Base-by-base conservation (phyloP, 2,329 filamentous ascomycete genomes). In the Cercospora canescens region DNA sequence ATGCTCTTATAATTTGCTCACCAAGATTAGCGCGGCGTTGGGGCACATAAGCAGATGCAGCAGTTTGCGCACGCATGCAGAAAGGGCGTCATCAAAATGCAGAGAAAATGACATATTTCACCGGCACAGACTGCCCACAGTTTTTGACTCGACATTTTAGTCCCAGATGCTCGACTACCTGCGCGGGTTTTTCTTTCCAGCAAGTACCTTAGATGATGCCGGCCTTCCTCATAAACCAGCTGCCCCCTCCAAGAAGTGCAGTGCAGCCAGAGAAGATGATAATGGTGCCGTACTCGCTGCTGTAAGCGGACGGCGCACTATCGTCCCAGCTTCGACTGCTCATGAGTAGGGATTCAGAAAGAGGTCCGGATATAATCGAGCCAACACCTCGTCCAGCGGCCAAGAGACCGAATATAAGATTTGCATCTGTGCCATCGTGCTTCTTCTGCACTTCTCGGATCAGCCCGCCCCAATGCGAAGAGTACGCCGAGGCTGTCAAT, bases 341-440 rank as follows among this genome's bases (percentile, higher is more conserved):
- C 30, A 73, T 72, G 16, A 83, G 64, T 32, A 84, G 70, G 6
- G 75, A 76, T 70, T 84, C 83, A 50, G 82, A 85, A 24, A 86
- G 74, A 0, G 85, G 84, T 3, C 85, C 84, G 67, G 79, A 81
- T n/a, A 81, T 79, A 12, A 87, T 75, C 70, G 83, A 84, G 3
- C 84, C 84, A 26, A 86, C 77, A 0, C 84, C 84, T 59, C 82
- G 81, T 0, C 84, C 84, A 18, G 81, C 81, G 6, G 81, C 80
- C 57, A 86, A 73, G 24, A 82, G 78, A 0, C 80, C 80, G 65
- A 86, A 82, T 0, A 85, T 78, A 65, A 86, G 79, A 1, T 82
- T 81, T 2, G 81, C 75, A 60, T 86, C 84, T 2, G 64, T 69
- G 0, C 71, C 64, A n/a, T 71, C 69, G 56, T 69, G 62, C 32